Evolutionary conservation across 176 grass and related monocot genomes (phyloP).

Genomic region (bread wheat (Triticum aestivum)): IWGSC_CS_RefSeq_v2.1 NC_057795.1:435474157-435474656

Average conservation of each 20-base stretch:
- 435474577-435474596: not conserved
- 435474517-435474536: conserved; percentile 84
- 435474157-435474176: conserved; percentile 98
- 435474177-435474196: conserved; percentile 99
- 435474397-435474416: conserved; percentile 99
- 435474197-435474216: conserved; percentile 84
- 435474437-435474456: conserved; percentile 99
- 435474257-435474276: conserved; percentile 96
- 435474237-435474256: conserved; percentile 98
- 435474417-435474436: conserved; percentile 96
- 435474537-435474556: conserved; percentile 68
- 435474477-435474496: conserved; percentile 92
- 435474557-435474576: not conserved
- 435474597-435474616: conserved; percentile 3
- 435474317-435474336: conserved; percentile 20
- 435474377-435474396: conserved; percentile 97
- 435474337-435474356: conserved; percentile 64
- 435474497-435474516: conserved; percentile 79
- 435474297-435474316: not conserved
- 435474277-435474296: conserved; percentile 23
- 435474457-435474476: conserved; percentile 86
- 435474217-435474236: conserved; percentile 86
- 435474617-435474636: conserved; percentile 13
- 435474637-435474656: conserved; percentile 18
- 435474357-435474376: conserved; percentile 97